Conservation (phyloP, 805 yeast genomes). For the Zygosaccharomyces bisporus region DNA sequence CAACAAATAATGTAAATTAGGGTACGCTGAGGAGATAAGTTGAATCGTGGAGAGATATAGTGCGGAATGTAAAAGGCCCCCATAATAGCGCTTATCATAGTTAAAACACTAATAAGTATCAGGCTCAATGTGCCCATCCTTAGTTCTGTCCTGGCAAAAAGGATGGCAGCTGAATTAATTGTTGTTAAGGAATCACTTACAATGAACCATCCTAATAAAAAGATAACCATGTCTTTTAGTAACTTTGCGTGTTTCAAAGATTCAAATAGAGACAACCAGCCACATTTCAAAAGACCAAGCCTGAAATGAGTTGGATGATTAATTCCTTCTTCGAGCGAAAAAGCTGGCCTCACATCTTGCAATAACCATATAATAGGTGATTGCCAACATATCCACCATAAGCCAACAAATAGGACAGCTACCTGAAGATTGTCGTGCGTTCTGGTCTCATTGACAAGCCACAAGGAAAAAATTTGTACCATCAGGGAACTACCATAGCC, state of each 20-base stretch:
- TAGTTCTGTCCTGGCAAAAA: constrained; percentile 69
- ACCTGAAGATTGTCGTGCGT: constrained; percentile 41
- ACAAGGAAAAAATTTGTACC: constrained; percentile 60
- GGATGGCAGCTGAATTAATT: constrained; percentile 71
- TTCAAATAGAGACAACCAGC: constrained; percentile 56
- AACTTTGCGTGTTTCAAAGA: constrained; percentile 59
- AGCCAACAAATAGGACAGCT: constrained; percentile 61
- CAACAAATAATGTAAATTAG: constrained; percentile 53
- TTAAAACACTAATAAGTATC: constrained; percentile 60
- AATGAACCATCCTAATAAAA: constrained; percentile 70
- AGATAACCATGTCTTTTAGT: constrained; percentile 61
- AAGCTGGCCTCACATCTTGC: constrained; percentile 20
- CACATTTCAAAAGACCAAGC: constrained; percentile 40
- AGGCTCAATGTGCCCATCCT: constrained; percentile 64
- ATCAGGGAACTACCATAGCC: constrained; percentile 68
- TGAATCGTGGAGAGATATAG: constrained; percentile 35
- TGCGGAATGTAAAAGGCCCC: constrained; percentile 63
- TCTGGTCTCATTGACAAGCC: constrained; percentile 42
- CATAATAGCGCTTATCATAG: constrained; percentile 61
- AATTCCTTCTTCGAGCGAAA: neutral
- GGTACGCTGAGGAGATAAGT: constrained; percentile 45
- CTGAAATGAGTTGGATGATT: constrained; percentile 4
- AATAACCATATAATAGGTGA: constrained; percentile 53
- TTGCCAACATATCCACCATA: constrained; percentile 77
- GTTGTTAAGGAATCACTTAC: constrained; percentile 74